Base-by-base conservation (phyloP, 139 green algal genomes). In the Chlorella sp. region DNA sequence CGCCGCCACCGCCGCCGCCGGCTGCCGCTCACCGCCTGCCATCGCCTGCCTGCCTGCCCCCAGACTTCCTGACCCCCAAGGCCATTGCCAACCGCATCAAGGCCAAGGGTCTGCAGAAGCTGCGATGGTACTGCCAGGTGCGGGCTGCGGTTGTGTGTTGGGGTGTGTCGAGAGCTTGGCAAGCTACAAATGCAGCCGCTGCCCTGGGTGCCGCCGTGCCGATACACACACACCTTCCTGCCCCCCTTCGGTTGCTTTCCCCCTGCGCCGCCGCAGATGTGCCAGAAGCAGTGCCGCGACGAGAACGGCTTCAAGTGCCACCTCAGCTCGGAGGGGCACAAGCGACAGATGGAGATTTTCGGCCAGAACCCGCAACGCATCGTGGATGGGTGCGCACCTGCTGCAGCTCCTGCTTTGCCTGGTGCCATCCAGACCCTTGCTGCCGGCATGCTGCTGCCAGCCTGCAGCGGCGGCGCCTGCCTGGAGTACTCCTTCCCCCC, bases 251-350 rank as follows among this genome's bases (percentile, higher is more conserved):
- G n/a, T 17, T 56, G 23, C 57, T 12, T 26, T 32, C 5, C 23
- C 0, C 57, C 57, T 93, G 89, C 67, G 89, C 51, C 13, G 51
- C 44, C 85, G 78, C 97, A 99, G 91, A 95, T 98, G 91, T 99
- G 97, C 86, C 90, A 98, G 76, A 99, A 99, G 90, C 95, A 98
- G 87, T 99, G 97, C 87, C 91, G 97, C 21, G 97, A 99, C 86
- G 97, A 99, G 83, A 99, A 99, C 87, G 97, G 97, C 21, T 99
- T 99, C 93, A 99, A 98, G 85, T 98, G 96, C 86, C 96, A 98
- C 88, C 92, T 97, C 57, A 94, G 88, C 41, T 94, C 87, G 47
- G 95, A 98, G 71, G 87, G 89, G 6, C 95, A 98, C 87, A 90
- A 89, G 87, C 89, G 95, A 2, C 94, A 98, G 87, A 96, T 98